Base-by-base conservation (phyloP, 2,329 filamentous ascomycete species). In the Lasiodiplodia hormozganensis region DNA sequence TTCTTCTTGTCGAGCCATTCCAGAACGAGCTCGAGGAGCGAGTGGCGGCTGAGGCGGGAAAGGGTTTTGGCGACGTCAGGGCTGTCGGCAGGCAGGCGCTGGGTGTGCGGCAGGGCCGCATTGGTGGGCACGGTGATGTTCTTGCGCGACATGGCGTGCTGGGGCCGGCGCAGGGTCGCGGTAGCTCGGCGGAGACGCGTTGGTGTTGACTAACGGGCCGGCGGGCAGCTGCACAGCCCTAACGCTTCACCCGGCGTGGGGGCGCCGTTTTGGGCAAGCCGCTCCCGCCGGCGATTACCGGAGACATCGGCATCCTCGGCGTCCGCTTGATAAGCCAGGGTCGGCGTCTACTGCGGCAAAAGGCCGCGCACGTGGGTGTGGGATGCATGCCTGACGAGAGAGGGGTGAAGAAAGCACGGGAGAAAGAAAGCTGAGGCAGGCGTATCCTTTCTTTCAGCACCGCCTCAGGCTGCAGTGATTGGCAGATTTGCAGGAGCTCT, bases 1-100 rank as follows among this genome's bases (percentile, higher is more conserved):
- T 91, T 90, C 71, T 85, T 83, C 60, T 90, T 87, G 68, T 90
- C 87, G 3, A 96, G 88, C 93, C 93, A 97, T 81, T 91, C 86
- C 25, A 94, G 85, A 0, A 87, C 91, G 10, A 97, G 85, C 0
- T 89, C 87, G 31, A 96, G 81, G 25, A 97, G 86, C 0, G 91
- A 89, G 57, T 89, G 82, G 62, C 93, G 89, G 1, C 92, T 91
- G 21, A 96, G 85, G 67, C 89, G 90, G 70, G 84, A 86, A 60
- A 97, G 84, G 51, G 87, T 84, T 77, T 91, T 93, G 71, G 86
- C 78, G 60, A 93, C 86, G 36, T 88, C 84, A 56, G 87, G 82
- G 75, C 90, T 91, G 69, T 86, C 83, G 10, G 90, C 83, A 68
- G 89, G 86, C 74, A 95, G 85, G 73, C 89, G 89, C 71, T 93